A percentile compares a stretch with the other conserved stretches of the same genome.
Evolutionary conservation across 1,139 yeast genomes (phyloP).

Genomic region (Blastobotrys buckinghamii): DNA sequence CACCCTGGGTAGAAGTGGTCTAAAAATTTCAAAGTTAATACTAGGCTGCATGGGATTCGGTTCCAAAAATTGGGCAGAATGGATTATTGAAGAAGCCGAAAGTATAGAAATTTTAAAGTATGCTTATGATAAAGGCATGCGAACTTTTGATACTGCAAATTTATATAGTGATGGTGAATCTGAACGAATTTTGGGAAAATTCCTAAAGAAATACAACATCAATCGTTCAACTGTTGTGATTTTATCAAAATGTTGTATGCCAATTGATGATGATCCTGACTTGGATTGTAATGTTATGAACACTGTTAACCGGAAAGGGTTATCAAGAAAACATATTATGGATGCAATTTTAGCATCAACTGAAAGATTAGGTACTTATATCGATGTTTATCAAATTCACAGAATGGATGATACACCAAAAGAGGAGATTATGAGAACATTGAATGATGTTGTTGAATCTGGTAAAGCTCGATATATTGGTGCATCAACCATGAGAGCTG

Average conservation of each 20-base stretch:
- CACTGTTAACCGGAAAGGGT: conserved; percentile 35
- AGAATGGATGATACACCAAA: conserved; percentile 44
- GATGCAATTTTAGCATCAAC: conserved; percentile 47
- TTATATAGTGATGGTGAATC: conserved; percentile 41
- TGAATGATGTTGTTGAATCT: conserved; percentile 45
- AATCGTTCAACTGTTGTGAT: conserved; percentile 37
- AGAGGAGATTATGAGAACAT: conserved; percentile 50
- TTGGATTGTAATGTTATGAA: conserved; percentile 33
- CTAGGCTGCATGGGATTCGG: conserved; percentile 59
- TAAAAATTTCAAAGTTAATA: conserved; percentile 46
- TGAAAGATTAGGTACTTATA: conserved; percentile 59
- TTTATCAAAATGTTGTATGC: conserved; percentile 23
- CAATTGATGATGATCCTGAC: conserved; percentile 33
- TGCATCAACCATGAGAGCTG: conserved; percentile 48
- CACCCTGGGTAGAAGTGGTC: conserved; percentile 43
- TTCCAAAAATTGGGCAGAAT: conserved; percentile 41
- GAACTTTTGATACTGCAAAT: conserved; percentile 49
- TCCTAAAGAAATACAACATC: conserved; percentile 36
- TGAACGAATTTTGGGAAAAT: conserved; percentile 38
- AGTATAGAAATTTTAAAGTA: conserved; percentile 41
- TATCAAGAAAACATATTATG: conserved; percentile 45
- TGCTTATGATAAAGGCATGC: conserved; percentile 43
- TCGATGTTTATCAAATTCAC: conserved; percentile 77
- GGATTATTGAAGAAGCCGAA: conserved; percentile 35
- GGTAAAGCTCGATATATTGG: conserved; percentile 52